Evolutionary conservation across 2,329 filamentous ascomycete species (phyloP), one percentile per base, ranked within the genome.

Genomic region (Podosphaera xanthii): DNA sequence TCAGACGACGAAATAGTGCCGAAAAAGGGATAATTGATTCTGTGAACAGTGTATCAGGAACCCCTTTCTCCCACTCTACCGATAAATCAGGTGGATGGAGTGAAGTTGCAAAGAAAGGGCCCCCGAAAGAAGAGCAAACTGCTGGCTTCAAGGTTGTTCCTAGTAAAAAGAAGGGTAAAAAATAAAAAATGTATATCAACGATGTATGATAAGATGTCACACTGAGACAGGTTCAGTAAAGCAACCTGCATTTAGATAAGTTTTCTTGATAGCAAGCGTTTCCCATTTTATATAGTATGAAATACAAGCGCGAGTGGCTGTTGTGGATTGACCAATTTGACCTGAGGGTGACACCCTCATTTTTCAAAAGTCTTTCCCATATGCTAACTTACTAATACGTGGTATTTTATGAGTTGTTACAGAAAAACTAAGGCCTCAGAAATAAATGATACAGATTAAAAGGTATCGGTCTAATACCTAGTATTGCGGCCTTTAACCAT

Each of bases 91-190:
- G 86, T 59, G 91, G 91, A 30, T 98, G 92, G 92, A 95, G 79
- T 65, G 92, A 97, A 73, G 92, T 98, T 58, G 92, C 92, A 1
- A 97, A 97, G 82, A 96, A 96, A 77, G 85, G 86, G 56, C 72
- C 74, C 59, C 73, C 74, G 59, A 72, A 70, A 62, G 72, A 73
- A 67, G 71, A 65, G 67, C 63, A 65, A 57, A 63, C 71, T 56
- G 69, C 72, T 50, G 79, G 76, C 33, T 97, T 96, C 75, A 92
- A 92, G 76, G 87, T 97, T 58, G 91, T 97, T 9, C 81, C 87
- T 12, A 79, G 83, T 63, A 90, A 92, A 71, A 97, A 96, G 82
- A 95, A 95, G 80, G 83, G 84, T 69, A 84, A 85, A 76, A 88
- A 84, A 76, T 83, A 61, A 66, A 63, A 33, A 42, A 59, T 33